A percentile compares a stretch with the other conserved stretches of the same genome.
phyloP scores from a whole-genome alignment of 2,329 filamentous ascomycete genomes.

The Apiospora hydei region DNA sequence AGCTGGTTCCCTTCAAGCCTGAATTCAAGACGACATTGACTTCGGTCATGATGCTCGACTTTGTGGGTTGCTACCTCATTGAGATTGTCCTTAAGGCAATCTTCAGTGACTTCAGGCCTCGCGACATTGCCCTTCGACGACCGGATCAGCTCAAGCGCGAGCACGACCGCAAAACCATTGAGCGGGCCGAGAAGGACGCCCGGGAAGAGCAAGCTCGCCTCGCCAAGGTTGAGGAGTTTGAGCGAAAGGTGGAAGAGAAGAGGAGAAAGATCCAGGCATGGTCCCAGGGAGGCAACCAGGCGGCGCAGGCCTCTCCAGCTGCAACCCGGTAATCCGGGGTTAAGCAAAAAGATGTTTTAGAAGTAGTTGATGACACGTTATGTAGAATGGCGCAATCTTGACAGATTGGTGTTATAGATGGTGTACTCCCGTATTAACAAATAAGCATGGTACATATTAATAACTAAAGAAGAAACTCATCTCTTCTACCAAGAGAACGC shows the following conservation, averaged over 20 bases:
- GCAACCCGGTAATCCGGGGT: neutral
- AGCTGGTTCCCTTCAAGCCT: slow-evolving; percentile 84
- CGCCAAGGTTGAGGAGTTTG: slow-evolving; percentile 66
- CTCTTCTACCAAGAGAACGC: neutral
- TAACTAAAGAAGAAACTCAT: neutral
- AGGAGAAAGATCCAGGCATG: slow-evolving; percentile 56
- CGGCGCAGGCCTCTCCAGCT: slow-evolving; percentile 4
- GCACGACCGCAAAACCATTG: slow-evolving; percentile 68
- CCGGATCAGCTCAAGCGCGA: slow-evolving; percentile 87
- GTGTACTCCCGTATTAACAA: neutral
- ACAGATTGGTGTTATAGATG: slow-evolving; percentile 3
- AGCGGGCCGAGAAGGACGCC: slow-evolving; percentile 55
- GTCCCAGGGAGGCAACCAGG: slow-evolving; percentile 43
- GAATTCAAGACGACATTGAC: slow-evolving; percentile 93
- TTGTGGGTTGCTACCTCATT: slow-evolving; percentile 83
- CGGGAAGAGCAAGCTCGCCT: slow-evolving; percentile 61
- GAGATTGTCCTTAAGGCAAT: slow-evolving; percentile 84
- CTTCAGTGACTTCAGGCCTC: slow-evolving; percentile 91
- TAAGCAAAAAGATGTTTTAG: neutral
- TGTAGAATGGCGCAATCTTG: neutral
- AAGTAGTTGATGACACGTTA: slow-evolving; percentile 12
- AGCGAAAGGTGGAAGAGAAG: slow-evolving; percentile 62
- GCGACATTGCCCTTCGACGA: slow-evolving; percentile 88
- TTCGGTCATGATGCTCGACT: slow-evolving; percentile 85
- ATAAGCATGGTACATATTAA: neutral